These are phyloP conservation scores for Miscanthus sacchariflorus DNA, from an alignment of 202 grass and related monocot genomes.

Conservation along the genomic window DNA sequence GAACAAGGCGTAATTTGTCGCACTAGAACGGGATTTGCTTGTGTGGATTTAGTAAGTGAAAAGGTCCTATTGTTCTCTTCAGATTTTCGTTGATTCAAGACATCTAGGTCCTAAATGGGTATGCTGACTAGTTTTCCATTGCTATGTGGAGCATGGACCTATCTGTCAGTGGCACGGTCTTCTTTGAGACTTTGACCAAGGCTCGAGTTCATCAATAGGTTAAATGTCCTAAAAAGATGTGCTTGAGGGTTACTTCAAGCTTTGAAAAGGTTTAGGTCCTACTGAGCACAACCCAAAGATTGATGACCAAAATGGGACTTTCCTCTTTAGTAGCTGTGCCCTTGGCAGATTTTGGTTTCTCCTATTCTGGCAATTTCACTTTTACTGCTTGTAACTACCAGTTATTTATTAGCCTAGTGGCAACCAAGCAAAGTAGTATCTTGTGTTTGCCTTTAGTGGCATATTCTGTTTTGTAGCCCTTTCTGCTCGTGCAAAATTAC, in stretches of 20 bases:
- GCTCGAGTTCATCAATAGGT: background rate
- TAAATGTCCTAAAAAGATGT: conserved; percentile 32
- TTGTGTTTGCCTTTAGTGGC: background rate
- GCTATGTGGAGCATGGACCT: background rate
- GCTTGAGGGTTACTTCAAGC: conserved; percentile 7
- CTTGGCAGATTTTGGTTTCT: conserved; percentile 24
- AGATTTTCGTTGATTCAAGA: conserved; percentile 36
- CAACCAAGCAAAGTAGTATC: conserved; percentile 23
- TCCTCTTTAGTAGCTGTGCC: conserved; percentile 21
- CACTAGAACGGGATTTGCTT: background rate
- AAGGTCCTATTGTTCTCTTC: background rate
- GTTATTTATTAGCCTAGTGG: background rate
- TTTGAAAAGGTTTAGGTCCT: conserved; percentile 31
- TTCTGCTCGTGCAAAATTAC: conserved; percentile 17
- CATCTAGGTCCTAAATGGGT: conserved; percentile 31
- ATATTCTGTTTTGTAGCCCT: background rate
- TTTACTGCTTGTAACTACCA: conserved; percentile 15
- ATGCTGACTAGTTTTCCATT: conserved; percentile 24
- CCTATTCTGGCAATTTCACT: conserved; percentile 16
- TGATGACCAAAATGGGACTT: conserved; percentile 20
- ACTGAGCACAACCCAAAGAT: background rate
- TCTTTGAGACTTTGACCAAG: conserved; percentile 19
- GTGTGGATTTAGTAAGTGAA: conserved; percentile 10
- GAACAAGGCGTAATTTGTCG: background rate
- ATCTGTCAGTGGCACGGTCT: conserved; percentile 24